phyloP scores from a whole-genome alignment of 2,329 filamentous ascomycete species.

The Scytalidium lignicola region DNA sequence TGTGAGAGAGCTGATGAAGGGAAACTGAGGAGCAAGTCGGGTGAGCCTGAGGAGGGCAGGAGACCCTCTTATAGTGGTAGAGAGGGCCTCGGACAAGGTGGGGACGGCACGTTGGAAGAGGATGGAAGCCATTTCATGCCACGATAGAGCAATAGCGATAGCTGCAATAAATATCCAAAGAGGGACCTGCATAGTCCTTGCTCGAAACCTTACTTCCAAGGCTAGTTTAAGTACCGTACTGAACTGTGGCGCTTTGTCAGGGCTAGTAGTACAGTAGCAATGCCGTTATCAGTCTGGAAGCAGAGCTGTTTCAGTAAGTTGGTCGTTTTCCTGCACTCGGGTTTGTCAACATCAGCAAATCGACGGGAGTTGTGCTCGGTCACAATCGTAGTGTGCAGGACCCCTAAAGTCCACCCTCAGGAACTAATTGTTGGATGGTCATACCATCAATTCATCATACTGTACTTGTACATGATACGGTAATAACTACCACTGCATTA shows the following conservation, averaged over 20 bases:
- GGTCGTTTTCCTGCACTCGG: too few species aligned
- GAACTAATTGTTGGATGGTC: too few species aligned
- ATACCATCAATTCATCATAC: too few species aligned
- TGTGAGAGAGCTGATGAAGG: not conserved
- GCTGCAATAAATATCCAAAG: constrained; percentile 7
- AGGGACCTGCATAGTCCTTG: constrained; percentile 10
- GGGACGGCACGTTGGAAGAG: not conserved
- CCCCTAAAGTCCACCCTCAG: too few species aligned
- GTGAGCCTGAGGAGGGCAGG: not conserved
- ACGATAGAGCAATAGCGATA: constrained; percentile 6
- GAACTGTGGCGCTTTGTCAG: not conserved
- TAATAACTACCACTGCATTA: too few species aligned
- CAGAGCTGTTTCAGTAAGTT: too few species aligned
- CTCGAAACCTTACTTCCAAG: not conserved
- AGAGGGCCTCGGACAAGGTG: not conserved
- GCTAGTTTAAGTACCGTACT: not conserved
- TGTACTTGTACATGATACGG: too few species aligned
- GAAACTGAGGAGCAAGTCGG: not conserved
- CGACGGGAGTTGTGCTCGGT: too few species aligned
- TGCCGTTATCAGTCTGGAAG: not conserved
- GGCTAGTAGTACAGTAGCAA: too few species aligned
- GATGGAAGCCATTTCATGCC: constrained; percentile 12
- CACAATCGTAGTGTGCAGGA: too few species aligned
- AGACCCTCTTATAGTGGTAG: not conserved
- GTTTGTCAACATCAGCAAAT: too few species aligned